Evolutionary conservation across 768 basidiomycete species (phyloP), one percentile per base, ranked within the genome.

Genomic region (Mycena indigotica): DNA sequence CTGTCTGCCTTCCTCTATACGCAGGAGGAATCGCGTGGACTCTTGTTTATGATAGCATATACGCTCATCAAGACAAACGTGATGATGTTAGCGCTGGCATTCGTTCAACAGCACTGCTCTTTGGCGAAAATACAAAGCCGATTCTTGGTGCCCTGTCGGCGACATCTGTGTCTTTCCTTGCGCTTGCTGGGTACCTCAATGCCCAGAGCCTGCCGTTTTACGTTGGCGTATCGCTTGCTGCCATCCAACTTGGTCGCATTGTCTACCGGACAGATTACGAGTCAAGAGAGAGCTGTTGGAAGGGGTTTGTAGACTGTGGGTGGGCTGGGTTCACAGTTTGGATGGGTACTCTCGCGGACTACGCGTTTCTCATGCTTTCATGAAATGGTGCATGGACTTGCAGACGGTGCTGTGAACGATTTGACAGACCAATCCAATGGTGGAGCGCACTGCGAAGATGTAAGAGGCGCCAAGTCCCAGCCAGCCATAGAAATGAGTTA

Each of bases 21-120:
- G 87, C 88, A 1, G 93, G 95, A 6, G 91, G 93, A 23, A 75
- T 95, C 25, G 85, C 86, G 66, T 98, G 95, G 95, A 95, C 95
- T 49, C 81, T 99, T 41, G 91, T 97, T 1, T 99, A 98, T 69
- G 97, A 99, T 66, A 96, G 89, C 49, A 94, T 98, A 63, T 98
- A 98, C 67, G 97, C 97, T 2, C 97, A 99, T 71, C 96, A 98
- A 77, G 97, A 99, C 75, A 99, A 98, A 75, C 67, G 61, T 16
- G 97, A 99, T 76, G 97, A 99, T 67, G 78, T 91, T 50, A 76
- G 82, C 40, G 92, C 84, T 23, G 93, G 92, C 30, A 95, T 99
- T 70, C 91, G 88, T 57, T 97, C 95, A 13, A 99, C 95, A 2
- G 97, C 97, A 2, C 80, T 98, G 41, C 83, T 98, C 39, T 98